Conservation (phyloP, 179 eudicot genomes). For the Beta macrorhiza region DNA sequence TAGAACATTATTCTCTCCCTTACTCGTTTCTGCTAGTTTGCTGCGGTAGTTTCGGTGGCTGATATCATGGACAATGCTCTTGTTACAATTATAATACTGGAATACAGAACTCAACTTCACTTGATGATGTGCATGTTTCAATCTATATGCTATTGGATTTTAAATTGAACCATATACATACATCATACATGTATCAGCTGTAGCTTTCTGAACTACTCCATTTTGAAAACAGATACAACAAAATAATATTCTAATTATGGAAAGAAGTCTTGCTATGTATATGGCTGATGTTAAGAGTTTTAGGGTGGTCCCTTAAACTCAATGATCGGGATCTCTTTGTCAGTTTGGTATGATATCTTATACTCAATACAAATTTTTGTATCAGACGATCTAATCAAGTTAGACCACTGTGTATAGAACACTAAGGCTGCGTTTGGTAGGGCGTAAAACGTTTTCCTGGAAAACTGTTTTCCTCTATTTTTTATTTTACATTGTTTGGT, state of each 20-base stretch:
- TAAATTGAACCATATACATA: neutral
- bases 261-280: slow-evolving; percentile 8
- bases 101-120: neutral
- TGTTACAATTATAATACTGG: neutral
- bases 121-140: neutral
- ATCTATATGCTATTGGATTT: neutral
- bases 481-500: no score
- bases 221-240: neutral
- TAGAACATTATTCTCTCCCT: slow-evolving; percentile 9
- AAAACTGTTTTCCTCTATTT: no score
- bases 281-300: slow-evolving; percentile 3
- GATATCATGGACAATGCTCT: neutral
- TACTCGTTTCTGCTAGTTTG: neutral
- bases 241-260: neutral
- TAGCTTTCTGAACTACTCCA: neutral
- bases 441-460: no score
- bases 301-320: slow-evolving; percentile 6
- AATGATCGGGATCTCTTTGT: slow-evolving; percentile 3
- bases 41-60: neutral
- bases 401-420: no score
- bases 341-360: neutral
- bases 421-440: no score
- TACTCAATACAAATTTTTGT: neutral
- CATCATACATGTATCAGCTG: neutral
- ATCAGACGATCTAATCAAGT: no score